Evolutionary conservation across 2,329 filamentous ascomycete species (phyloP), one percentile per base, ranked within the genome.

Genomic region (Leptodontidium sp.): DNA sequence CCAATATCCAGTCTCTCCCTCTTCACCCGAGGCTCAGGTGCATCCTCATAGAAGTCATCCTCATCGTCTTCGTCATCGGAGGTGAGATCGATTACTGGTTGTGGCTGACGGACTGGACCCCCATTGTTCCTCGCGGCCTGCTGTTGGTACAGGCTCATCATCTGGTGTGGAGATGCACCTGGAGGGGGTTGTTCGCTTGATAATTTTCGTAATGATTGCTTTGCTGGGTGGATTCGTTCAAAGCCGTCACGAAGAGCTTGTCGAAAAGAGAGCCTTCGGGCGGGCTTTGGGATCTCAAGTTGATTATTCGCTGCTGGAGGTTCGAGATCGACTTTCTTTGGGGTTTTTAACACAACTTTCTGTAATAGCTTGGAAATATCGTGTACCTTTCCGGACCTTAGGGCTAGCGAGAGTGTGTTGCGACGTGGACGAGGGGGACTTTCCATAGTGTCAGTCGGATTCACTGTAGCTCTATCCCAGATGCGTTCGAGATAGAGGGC

Each of bases 81-180:
- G n/a, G 65, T 67, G 24, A 67, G 65, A 55, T 67, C 65, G n/a
- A 67, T 67, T 1, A 67, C 65, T 14, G 35, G 35, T 29, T 32
- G 32, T 4, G 15, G 45, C 12, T 17, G 43, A 3, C 45, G 26
- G 4, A n/a, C 53, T 24, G 43, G 61, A 6, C 47, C 35, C 1
- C 49, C 59, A 49, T 50, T 64, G 38, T 64, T 43, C 14, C 32
- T 21, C 32, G 24, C 32, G 17, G n/a, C 49, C 14, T 15, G 49
- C 17, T 52, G 47, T 24, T 53, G n/a, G 8, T 29, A 24, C 14
- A 53, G 32, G 32, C n/a, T 26, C 61, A 45, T 53, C 17, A 29
- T 12, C 7, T 32, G 43, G 29, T 52, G 45, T 4, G 47, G 29
- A 14, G 17, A 11, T 3, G 61, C 14, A 17, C n/a, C 24, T 38